Percentiles rank a stretch among this genome's conserved stretches.
Evolutionary conservation across 768 basidiomycete genomes (phyloP).

Genomic region (Galerina sulciceps): DNA sequence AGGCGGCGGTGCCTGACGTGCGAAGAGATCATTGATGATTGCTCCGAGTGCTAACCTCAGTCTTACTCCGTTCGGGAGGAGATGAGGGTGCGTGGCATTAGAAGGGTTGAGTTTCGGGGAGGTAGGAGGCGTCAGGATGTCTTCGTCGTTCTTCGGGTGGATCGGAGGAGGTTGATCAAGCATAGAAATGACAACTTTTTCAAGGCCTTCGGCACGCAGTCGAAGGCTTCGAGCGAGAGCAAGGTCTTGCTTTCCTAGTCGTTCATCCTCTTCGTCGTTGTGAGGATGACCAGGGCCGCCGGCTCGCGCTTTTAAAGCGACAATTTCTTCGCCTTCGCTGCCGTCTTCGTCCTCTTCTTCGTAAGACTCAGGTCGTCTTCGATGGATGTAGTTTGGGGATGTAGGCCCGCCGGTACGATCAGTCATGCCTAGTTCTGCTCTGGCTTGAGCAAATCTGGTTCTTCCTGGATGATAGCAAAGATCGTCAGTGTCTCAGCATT

Average conservation of each 20-base stretch:
- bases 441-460: slow-evolving; percentile 82
- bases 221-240: slow-evolving; percentile 65
- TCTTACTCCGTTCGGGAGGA: slow-evolving; percentile 80
- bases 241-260: slow-evolving; percentile 62
- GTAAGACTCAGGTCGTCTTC: slow-evolving; percentile 74
- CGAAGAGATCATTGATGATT: slow-evolving; percentile 83
- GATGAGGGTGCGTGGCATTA: slow-evolving; percentile 53
- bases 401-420: slow-evolving; percentile 75
- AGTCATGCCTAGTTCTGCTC: slow-evolving; percentile 86
- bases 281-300: slow-evolving; percentile 48
- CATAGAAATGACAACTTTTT: slow-evolving; percentile 83
- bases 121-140: slow-evolving; percentile 52
- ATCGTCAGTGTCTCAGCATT: neutral
- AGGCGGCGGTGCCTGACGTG: slow-evolving; percentile 66
- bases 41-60: slow-evolving; percentile 76
- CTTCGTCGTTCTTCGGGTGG: slow-evolving; percentile 60
- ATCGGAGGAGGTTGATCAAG: slow-evolving; percentile 76
- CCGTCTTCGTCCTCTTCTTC: slow-evolving; percentile 72
- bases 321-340: slow-evolving; percentile 66
- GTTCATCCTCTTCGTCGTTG: slow-evolving; percentile 62
- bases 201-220: slow-evolving; percentile 78
- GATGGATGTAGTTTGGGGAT: slow-evolving; percentile 61
- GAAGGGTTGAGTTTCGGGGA: slow-evolving; percentile 49
- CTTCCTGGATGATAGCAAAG: slow-evolving; percentile 40
- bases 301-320: slow-evolving; percentile 54